Evolutionary conservation across 108 stramenopile genomes (phyloP).

Genomic region (Fistulifera solaris): DNA sequence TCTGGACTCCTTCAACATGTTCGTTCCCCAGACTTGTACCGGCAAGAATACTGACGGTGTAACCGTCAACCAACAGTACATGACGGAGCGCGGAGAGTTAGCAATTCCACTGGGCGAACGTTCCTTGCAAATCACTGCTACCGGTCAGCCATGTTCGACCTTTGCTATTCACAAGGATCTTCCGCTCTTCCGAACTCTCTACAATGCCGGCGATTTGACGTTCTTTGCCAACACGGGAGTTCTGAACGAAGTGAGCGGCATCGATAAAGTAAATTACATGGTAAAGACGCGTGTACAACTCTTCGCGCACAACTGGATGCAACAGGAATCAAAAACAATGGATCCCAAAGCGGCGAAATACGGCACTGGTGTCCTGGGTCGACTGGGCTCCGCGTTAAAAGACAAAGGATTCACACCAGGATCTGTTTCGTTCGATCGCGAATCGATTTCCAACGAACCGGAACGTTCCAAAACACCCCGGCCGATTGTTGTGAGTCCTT

Average conservation of each 20-base stretch:
- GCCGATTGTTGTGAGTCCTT: neutral
- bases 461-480: neutral
- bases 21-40: constrained; percentile 36
- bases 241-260: constrained; percentile 8
- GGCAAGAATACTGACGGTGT: constrained; percentile 6
- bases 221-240: constrained; percentile 44
- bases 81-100: constrained; percentile 15
- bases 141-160: constrained; percentile 26
- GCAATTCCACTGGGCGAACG: constrained; percentile 12
- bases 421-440: constrained; percentile 5
- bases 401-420: constrained; percentile 8
- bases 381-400: constrained; percentile 18
- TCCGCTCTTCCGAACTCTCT: constrained; percentile 16
- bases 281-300: constrained; percentile 14
- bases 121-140: constrained; percentile 14
- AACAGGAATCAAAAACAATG: constrained; percentile 21
- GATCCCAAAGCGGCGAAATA: constrained; percentile 22
- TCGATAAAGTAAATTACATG: constrained; percentile 6
- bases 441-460: neutral
- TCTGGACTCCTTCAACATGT: constrained; percentile 45
- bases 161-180: constrained; percentile 36
- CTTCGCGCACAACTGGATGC: constrained; percentile 54
- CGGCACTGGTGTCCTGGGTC: constrained; percentile 30
- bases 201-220: constrained; percentile 23
- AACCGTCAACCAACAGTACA: constrained; percentile 26